A percentile compares a stretch with the other conserved stretches of the same genome.
Evolutionary conservation across 371 early-diverging fungal genomes (phyloP).

Genomic region (Mucor piriformis): DNA sequence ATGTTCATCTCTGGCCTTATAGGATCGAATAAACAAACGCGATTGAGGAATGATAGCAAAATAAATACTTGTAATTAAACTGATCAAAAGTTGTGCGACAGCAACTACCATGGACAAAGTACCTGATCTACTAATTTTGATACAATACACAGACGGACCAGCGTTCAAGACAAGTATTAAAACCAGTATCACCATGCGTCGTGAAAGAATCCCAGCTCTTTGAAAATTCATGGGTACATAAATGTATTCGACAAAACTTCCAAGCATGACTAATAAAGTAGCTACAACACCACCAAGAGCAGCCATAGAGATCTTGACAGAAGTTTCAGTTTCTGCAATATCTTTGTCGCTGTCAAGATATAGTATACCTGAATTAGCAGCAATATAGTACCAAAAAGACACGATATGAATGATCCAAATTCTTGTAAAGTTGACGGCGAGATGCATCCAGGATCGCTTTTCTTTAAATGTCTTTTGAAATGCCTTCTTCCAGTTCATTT

Average conservation of each 20-base stretch:
- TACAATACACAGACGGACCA: conserved; percentile 69
- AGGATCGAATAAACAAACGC: conserved; percentile 25
- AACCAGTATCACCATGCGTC: conserved; percentile 63
- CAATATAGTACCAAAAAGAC: conserved; percentile 79
- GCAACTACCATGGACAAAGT: conserved; percentile 54
- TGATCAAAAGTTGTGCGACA: conserved; percentile 66
- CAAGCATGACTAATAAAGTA: conserved; percentile 65
- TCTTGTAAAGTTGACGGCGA: conserved; percentile 82
- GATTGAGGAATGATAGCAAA: conserved; percentile 65
- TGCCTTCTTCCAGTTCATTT: conserved; percentile 71
- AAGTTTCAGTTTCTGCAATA: conserved; percentile 34
- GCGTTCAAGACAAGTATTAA: conserved; percentile 62
- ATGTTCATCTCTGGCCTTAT: conserved; percentile 33
- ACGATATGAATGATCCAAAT: conserved; percentile 86
- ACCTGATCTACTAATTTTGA: conserved; percentile 47
- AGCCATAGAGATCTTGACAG: conserved; percentile 60
- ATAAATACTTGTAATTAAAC: conserved; percentile 63
- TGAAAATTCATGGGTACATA: conserved; percentile 68
- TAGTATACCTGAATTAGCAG: conserved; percentile 68
- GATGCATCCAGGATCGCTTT: conserved; percentile 80
- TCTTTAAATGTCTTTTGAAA: conserved; percentile 87
- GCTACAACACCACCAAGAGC: conserved; percentile 76
- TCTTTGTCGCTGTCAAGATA: conserved; percentile 41
- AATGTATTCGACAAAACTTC: conserved; percentile 68
- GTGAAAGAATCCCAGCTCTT: conserved; percentile 60